A percentile compares a stretch with the other conserved stretches of the same genome.
These are phyloP conservation scores for Syzygium aromaticum DNA, from an alignment of 345 rosid genomes.

Conservation along the genomic window DNA sequence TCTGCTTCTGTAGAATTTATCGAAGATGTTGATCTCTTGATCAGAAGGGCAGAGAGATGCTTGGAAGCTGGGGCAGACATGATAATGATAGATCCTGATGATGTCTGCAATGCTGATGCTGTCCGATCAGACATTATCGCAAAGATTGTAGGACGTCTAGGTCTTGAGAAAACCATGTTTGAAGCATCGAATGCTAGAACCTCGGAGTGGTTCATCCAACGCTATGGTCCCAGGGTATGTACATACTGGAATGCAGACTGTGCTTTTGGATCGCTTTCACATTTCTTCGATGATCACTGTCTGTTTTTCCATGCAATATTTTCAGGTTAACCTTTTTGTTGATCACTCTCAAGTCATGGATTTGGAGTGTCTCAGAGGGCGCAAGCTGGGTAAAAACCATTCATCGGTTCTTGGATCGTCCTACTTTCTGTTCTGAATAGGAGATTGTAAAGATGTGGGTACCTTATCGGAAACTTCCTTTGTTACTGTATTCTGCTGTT, in stretches of 20 bases:
- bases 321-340: conserved; percentile 86
- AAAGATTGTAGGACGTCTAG: conserved; percentile 70
- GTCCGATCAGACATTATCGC: conserved; percentile 74
- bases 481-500: neutral
- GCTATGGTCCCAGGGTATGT: conserved; percentile 73
- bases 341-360: conserved; percentile 88
- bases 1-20: conserved; percentile 39
- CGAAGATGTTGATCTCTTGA: conserved; percentile 77
- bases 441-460: neutral
- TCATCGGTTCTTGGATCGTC: conserved; percentile 46
- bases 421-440: conserved; percentile 25
- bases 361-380: conserved; percentile 78
- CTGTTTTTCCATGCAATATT: neutral
- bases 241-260: neutral
- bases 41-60: conserved; percentile 93
- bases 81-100: conserved; percentile 93
- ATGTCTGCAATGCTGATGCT: conserved; percentile 56
- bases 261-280: neutral
- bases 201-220: conserved; percentile 77
- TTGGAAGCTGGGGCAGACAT: conserved; percentile 92
- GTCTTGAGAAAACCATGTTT: conserved; percentile 90
- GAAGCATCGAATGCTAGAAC: conserved; percentile 69
- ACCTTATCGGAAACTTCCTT: neutral
- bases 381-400: conserved; percentile 48
- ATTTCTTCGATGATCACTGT: neutral